Conservation (phyloP, 2,329 filamentous ascomycete genomes). For the Sporothrix mexicana region DNA sequence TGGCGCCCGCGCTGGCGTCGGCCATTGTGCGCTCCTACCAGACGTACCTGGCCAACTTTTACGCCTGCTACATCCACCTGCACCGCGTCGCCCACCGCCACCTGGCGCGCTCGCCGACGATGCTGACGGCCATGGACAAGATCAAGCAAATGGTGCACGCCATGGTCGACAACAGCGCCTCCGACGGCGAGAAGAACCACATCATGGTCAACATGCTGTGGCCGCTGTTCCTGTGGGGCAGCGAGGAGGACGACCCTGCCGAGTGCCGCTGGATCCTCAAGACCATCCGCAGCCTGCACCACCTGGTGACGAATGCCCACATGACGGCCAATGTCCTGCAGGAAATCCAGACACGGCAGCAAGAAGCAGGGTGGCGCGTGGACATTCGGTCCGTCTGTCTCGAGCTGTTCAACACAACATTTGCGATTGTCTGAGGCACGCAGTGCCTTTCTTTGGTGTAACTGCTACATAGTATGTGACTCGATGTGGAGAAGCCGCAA, state of each 20-base stretch:
- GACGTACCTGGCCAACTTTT: constrained; percentile 22
- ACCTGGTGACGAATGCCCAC: constrained; percentile 8
- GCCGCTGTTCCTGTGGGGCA: constrained; percentile 21
- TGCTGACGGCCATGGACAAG: constrained; percentile 14
- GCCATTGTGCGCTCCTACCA: constrained; percentile 21
- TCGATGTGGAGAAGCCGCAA: too few species aligned
- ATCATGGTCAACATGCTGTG: constrained; percentile 27
- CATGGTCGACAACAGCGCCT: not conserved
- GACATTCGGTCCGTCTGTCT: constrained; percentile 14
- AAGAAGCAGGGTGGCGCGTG: constrained; percentile 12
- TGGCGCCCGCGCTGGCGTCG: not conserved
- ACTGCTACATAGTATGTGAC: too few species aligned
- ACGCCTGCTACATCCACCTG: constrained; percentile 21
- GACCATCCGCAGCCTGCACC: constrained; percentile 4
- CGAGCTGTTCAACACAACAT: constrained; percentile 1
- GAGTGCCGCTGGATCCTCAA: constrained; percentile 23
- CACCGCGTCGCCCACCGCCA: constrained; percentile 22
- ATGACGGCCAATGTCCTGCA: constrained; percentile 20
- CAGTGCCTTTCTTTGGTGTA: too few species aligned
- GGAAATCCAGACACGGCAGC: constrained; percentile 17
- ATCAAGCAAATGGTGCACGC: constrained; percentile 9
- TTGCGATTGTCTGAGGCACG: not conserved
- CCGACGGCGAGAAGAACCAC: not conserved
- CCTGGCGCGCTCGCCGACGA: not conserved
- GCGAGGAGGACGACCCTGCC: constrained; percentile 11